These are phyloP conservation scores for Fusarium albosuccineum DNA, from an alignment of 2,329 filamentous ascomycete species.

Conservation along the genomic window DNA sequence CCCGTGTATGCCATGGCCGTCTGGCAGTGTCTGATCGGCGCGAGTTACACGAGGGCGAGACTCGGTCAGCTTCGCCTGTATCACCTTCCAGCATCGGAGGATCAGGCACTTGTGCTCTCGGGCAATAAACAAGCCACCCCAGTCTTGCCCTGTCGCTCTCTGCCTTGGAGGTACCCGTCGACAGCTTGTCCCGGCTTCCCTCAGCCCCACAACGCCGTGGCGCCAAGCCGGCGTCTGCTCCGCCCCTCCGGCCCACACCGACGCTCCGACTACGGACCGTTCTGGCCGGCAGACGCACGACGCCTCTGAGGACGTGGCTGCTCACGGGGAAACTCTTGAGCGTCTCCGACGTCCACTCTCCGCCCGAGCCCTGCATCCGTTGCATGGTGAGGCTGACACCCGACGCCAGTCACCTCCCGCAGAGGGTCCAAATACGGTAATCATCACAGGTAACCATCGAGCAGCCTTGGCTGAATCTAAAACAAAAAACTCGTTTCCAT, in stretches of 20 bases:
- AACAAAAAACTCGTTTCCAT: slow-evolving; percentile 37
- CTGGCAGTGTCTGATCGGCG: background rate
- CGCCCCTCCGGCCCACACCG: slow-evolving; percentile 11
- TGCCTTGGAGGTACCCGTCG: background rate
- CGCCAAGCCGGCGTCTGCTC: slow-evolving; percentile 30
- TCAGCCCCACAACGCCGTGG: slow-evolving; percentile 31
- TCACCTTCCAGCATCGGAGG: background rate
- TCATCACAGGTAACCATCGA: slow-evolving; percentile 1
- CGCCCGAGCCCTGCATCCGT: slow-evolving; percentile 14
- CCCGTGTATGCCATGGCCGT: background rate
- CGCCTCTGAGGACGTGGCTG: slow-evolving; percentile 16
- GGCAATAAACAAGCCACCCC: background rate
- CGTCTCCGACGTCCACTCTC: background rate
- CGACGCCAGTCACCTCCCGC: slow-evolving; percentile 21
- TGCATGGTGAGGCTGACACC: slow-evolving; percentile 32
- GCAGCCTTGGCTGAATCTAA: slow-evolving; percentile 20
- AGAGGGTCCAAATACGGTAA: background rate
- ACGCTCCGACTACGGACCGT: slow-evolving; percentile 13
- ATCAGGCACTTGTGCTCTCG: background rate
- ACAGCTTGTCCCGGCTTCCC: slow-evolving; percentile 10
- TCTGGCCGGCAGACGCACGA: slow-evolving; percentile 1
- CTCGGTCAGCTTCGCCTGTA: no score
- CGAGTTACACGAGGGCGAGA: background rate
- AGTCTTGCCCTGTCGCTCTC: background rate
- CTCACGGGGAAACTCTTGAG: background rate